Conservation (phyloP, 495 filamentous ascomycete genomes). For the Thozetella sp. region DNA sequence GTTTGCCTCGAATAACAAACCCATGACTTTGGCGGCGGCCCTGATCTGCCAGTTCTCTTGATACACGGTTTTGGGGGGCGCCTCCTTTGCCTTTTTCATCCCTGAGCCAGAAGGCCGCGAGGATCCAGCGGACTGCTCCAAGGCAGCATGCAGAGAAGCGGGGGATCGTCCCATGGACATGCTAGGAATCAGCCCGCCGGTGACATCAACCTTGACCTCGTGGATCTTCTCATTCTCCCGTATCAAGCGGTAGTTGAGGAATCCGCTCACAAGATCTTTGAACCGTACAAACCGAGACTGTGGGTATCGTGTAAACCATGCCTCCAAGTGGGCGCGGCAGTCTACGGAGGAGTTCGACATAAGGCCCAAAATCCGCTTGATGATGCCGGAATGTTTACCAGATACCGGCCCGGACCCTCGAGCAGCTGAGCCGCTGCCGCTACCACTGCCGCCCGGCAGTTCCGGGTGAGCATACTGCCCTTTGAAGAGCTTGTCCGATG, state of each 20-base stretch:
- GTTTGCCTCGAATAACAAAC: constrained; percentile 83
- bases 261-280: constrained; percentile 77
- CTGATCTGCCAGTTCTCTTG: constrained; percentile 91
- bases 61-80: constrained; percentile 63
- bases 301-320: constrained; percentile 79
- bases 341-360: constrained; percentile 74
- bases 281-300: constrained; percentile 66
- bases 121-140: constrained; percentile 51
- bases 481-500: constrained; percentile 30
- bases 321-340: constrained; percentile 82
- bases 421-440: constrained; percentile 8
- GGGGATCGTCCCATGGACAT: constrained; percentile 62
- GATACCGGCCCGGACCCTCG: constrained; percentile 31
- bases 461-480: constrained; percentile 30
- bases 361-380: constrained; percentile 84
- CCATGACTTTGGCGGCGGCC: constrained; percentile 79
- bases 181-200: constrained; percentile 70
- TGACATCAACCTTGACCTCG: constrained; percentile 55
- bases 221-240: constrained; percentile 73
- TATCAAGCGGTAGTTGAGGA: constrained; percentile 79
- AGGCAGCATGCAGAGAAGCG: constrained; percentile 73
- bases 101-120: neutral
- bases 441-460: neutral
- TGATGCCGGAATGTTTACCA: constrained; percentile 75
- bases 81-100: constrained; percentile 48